Evolutionary conservation across 441 rosid genomes (phyloP).

Genomic region (Arabidopsis hybrid): DNA sequence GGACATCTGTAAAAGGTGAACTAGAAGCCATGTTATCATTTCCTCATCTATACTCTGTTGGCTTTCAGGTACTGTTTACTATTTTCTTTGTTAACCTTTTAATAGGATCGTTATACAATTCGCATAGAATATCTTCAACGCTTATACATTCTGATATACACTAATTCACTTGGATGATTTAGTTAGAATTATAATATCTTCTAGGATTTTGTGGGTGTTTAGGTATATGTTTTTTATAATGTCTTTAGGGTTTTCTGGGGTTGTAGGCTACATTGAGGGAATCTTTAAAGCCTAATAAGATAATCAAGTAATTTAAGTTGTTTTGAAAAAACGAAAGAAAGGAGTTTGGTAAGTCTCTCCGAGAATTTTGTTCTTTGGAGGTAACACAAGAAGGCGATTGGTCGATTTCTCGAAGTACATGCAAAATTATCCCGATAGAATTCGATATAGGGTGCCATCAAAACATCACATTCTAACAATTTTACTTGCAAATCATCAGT

Average conservation of each 20-base stretch:
- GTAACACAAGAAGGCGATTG: too few species aligned
- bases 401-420: too few species aligned
- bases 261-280: background rate
- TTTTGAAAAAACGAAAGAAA: too few species aligned
- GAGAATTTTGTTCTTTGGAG: too few species aligned
- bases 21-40: constrained; percentile 49
- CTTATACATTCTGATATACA: background rate
- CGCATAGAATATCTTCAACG: background rate
- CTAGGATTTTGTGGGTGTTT: background rate
- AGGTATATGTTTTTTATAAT: too few species aligned
- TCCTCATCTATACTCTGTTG: constrained; percentile 53
- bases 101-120: background rate
- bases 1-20: constrained; percentile 62
- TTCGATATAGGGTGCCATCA: too few species aligned
- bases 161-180: background rate
- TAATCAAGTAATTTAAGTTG: too few species aligned
- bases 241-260: background rate
- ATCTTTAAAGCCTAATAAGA: background rate
- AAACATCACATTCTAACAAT: too few species aligned
- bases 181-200: background rate
- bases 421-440: too few species aligned
- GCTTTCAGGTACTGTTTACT: constrained; percentile 58
- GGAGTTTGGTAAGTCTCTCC: too few species aligned
- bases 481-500: too few species aligned
- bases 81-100: background rate